Percentiles rank a stretch among this genome's conserved stretches.
phyloP scores from a whole-genome alignment of 2,329 filamentous ascomycete genomes.

The Aspergillus thermomutatus region DNA sequence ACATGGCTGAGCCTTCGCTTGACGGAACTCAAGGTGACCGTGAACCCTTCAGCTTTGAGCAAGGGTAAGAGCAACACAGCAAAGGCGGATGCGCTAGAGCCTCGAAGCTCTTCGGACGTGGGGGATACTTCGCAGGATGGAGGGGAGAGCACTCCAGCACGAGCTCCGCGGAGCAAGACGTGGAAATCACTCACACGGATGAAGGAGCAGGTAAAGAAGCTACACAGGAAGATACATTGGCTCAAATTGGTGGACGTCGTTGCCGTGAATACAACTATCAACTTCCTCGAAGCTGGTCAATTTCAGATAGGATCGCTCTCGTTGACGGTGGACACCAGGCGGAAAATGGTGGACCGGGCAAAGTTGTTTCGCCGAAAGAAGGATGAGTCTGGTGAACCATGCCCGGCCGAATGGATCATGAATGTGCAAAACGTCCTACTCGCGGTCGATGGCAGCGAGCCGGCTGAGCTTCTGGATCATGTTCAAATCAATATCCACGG shows the following conservation, averaged over 20 bases:
- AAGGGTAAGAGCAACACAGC: constrained; percentile 21
- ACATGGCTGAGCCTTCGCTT: constrained; percentile 93
- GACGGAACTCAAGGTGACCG: constrained; percentile 76
- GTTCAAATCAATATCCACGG: constrained; percentile 88
- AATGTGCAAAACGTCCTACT: constrained; percentile 83
- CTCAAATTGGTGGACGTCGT: constrained; percentile 85
- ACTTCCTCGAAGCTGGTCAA: constrained; percentile 75
- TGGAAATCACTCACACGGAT: constrained; percentile 75
- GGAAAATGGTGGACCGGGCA: constrained; percentile 85
- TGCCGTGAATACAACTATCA: constrained; percentile 73
- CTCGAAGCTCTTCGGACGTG: constrained; percentile 24
- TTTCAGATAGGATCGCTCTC: constrained; percentile 82
- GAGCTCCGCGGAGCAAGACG: constrained; percentile 59
- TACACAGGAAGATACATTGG: constrained; percentile 86
- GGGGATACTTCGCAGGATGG: constrained; percentile 16
- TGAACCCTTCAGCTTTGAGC: constrained; percentile 67
- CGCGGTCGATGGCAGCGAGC: constrained; percentile 77
- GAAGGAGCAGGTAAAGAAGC: constrained; percentile 80
- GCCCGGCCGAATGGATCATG: constrained; percentile 92
- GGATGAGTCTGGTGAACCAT: constrained; percentile 59
- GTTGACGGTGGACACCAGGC: constrained; percentile 83
- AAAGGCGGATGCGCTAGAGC: constrained; percentile 19
- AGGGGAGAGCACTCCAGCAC: constrained; percentile 12
- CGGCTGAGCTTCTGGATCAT: constrained; percentile 84
- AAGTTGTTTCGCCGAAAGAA: constrained; percentile 81